Conservation (phyloP, 2,329 filamentous ascomycete genomes). For the Colletotrichum liaoningense region DNA sequence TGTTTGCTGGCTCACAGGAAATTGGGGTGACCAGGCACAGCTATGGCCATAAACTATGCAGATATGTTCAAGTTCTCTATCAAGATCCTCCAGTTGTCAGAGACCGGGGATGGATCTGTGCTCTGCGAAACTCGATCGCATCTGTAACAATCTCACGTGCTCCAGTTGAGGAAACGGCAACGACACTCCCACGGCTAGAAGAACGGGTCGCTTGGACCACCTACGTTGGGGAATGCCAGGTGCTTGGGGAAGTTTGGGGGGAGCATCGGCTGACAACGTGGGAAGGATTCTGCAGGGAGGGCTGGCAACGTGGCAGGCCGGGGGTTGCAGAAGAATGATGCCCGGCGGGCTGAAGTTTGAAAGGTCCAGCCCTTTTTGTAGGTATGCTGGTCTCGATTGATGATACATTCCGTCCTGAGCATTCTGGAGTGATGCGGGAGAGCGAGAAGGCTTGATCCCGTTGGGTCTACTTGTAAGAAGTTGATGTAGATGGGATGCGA, state of each 20-base stretch:
- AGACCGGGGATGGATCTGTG: background rate
- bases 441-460: background rate
- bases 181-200: background rate
- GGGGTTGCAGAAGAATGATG: slow-evolving; percentile 8
- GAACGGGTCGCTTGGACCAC: slow-evolving; percentile 5
- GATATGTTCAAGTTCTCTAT: too few species aligned
- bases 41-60: too few species aligned
- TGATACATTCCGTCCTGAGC: too few species aligned
- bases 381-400: background rate
- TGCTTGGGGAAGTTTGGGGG: background rate
- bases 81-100: too few species aligned
- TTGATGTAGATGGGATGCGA: background rate
- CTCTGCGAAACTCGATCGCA: background rate
- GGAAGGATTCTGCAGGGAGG: slow-evolving; percentile 11
- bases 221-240: slow-evolving; percentile 9
- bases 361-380: too few species aligned
- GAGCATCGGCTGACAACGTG: slow-evolving; percentile 12
- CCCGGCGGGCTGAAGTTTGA: background rate
- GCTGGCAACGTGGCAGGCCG: slow-evolving; percentile 22
- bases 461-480: background rate
- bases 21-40: too few species aligned
- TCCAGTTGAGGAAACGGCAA: background rate
- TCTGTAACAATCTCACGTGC: background rate
- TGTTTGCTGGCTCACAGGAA: too few species aligned
- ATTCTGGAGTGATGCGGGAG: background rate